A percentile compares a stretch with the other conserved stretches of the same genome.
Conservation (phyloP, 495 filamentous ascomycete species). For the Aspergillus funiculosus region DNA sequence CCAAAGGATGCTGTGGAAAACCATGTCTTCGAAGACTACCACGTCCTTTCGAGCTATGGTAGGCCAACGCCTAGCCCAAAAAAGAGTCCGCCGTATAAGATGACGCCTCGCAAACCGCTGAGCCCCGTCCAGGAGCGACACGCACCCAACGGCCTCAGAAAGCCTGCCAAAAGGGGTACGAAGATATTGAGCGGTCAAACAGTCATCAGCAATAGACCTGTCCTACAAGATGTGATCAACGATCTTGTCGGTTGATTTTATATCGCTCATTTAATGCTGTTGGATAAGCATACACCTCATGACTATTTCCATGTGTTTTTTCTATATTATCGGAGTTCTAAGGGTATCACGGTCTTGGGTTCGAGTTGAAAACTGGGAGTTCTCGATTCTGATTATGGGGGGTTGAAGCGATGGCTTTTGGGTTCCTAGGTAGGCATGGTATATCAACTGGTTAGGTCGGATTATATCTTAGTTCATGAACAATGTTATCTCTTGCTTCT, state of each 20-base stretch:
- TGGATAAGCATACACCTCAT: neutral
- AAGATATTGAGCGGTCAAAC: slow-evolving; percentile 33
- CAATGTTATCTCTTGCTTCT: no score
- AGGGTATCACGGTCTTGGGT: neutral
- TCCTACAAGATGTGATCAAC: slow-evolving; percentile 52
- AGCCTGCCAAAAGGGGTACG: slow-evolving; percentile 36
- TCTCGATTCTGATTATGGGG: no score
- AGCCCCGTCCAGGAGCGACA: slow-evolving; percentile 32
- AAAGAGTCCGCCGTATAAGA: slow-evolving; percentile 20
- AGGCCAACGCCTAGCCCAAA: slow-evolving; percentile 16
- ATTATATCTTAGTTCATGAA: no score
- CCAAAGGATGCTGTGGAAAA: slow-evolving; percentile 53
- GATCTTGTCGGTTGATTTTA: slow-evolving; percentile 34
- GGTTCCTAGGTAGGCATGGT: no score
- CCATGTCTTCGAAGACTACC: slow-evolving; percentile 56
- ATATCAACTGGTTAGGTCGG: no score
- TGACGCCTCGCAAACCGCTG: slow-evolving; percentile 29
- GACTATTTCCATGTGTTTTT: neutral
- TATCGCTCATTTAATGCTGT: neutral
- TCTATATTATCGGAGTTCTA: neutral
- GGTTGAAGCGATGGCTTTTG: no score
- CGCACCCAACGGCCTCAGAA: slow-evolving; percentile 20
- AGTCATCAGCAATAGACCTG: slow-evolving; percentile 39
- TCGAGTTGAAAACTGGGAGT: neutral
- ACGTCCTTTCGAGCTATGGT: slow-evolving; percentile 14